Percentiles rank a stretch among this genome's conserved stretches.
Conservation (phyloP, 345 rosid species). For the Euphorbia tirucalli region DNA sequence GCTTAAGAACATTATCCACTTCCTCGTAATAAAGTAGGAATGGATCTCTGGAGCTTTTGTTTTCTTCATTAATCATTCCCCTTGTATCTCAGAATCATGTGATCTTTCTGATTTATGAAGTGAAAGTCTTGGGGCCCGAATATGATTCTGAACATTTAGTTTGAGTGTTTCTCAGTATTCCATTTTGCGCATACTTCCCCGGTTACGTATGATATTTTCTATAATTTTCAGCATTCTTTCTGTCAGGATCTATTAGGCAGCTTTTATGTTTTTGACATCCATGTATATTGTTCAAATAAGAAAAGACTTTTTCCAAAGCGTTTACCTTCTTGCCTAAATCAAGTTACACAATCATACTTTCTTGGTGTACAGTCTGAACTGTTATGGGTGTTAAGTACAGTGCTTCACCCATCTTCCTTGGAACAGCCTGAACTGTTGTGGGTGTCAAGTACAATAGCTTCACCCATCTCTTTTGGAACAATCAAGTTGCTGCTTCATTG, state of each 20-base stretch:
- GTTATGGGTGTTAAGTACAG: not conserved
- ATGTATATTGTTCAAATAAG: not conserved
- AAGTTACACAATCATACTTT: not conserved
- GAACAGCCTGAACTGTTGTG: not conserved
- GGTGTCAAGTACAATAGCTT: no score
- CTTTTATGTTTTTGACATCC: not conserved
- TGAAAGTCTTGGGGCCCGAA: not conserved
- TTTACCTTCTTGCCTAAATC: not conserved
- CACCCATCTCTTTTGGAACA: not conserved
- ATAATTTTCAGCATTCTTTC: not conserved
- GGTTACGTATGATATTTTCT: not conserved
- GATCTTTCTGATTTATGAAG: slow-evolving; percentile 11
- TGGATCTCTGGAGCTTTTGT: slow-evolving; percentile 11
- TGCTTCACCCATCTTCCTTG: not conserved
- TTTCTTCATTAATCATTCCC: slow-evolving; percentile 7
- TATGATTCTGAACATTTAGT: not conserved
- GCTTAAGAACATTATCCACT: slow-evolving; percentile 5
- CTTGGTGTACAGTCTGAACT: not conserved
- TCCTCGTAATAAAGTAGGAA: not conserved
- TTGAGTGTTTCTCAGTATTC: not conserved
- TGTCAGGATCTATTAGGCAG: not conserved
- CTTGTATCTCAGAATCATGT: slow-evolving; percentile 13
- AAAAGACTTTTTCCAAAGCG: not conserved
- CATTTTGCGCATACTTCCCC: not conserved
- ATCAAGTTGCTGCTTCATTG: not conserved